Percentiles rank a stretch among this genome's conserved stretches.
These are phyloP conservation scores for Fraxinus platypoda DNA, from an alignment of 305 asterid species.

Conservation along the genomic window DNA sequence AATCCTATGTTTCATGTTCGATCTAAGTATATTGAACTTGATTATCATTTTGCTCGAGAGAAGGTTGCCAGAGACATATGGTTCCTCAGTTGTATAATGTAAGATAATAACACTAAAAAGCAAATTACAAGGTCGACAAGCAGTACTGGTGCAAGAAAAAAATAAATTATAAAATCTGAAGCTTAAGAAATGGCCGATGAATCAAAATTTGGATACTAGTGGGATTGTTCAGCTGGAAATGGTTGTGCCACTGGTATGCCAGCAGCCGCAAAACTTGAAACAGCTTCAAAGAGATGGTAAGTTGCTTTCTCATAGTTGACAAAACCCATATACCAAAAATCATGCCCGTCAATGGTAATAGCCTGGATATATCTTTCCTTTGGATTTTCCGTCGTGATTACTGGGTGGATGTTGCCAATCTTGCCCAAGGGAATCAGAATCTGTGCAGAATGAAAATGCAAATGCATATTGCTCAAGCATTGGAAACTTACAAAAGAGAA, in stretches of 20 bases:
- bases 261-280: conserved; percentile 26
- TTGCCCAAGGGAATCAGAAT: conserved; percentile 39
- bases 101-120: background rate
- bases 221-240: background rate
- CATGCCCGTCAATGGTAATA: conserved; percentile 40
- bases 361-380: conserved; percentile 39
- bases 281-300: conserved; percentile 34
- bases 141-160: background rate
- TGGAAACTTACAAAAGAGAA: background rate
- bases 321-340: conserved; percentile 53
- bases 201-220: background rate
- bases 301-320: conserved; percentile 43
- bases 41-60: too few relatives aligned
- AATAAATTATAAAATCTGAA: conserved; percentile 4
- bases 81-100: background rate
- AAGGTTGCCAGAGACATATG: too few relatives aligned
- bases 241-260: conserved; percentile 29
- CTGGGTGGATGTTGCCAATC: conserved; percentile 36
- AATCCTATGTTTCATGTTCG: too few relatives aligned
- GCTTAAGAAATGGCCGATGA: background rate
- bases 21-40: too few relatives aligned
- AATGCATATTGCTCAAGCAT: background rate
- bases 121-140: conserved; percentile 5
- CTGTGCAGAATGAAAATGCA: conserved; percentile 19
- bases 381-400: conserved; percentile 1